Base-by-base conservation (phyloP, 2,329 filamentous ascomycete species). In the Aspergillus melleus region DNA sequence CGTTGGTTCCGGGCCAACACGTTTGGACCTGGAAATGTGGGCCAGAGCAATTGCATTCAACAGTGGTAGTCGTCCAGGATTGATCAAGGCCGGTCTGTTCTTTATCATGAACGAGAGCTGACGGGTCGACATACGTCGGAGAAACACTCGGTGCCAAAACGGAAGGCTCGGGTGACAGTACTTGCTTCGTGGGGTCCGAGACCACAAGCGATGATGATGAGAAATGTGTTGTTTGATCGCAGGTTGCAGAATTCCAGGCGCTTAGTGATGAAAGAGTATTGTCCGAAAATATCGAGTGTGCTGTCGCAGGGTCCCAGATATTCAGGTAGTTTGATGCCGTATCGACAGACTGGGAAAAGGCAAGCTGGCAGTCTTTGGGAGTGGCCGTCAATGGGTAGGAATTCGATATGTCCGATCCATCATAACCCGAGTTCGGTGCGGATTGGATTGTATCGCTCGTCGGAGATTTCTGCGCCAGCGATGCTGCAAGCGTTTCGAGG, bases 21-120 rank as follows among this genome's bases (percentile, higher is more conserved):
- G 60, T 57, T 52, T 52, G 57, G 32, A 66, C 39, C 29, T 62
- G 53, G 16, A 61, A 55, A 32, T 66, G 65, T 22, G 64, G 61
- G 8, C 24, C 62, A 20, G 56, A 36, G 46, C 65, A 67, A 52
- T 56, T 51, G 49, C 65, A 67, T 14, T 61, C 50, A 11, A 66
- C 36, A 30, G 44, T 56, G 26, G 55, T 64, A 19, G 61, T 47
- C 42, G 42, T 65, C 57, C 61, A 62, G 52, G 32, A 51, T 29
- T 52, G 47, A 14, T 32, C 52, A 22, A 46, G 30, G 26, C 29
- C 29, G 44, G 55, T 30, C n/a, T 29, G 44, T 22, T 60, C 44
- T 36, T 62, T 53, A 5, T 60, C 47, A 8, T n/a, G 26, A 12
- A 53, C 16, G 26, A 62, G 44, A 29, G 59, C 39, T 6, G 60